Base-by-base conservation (phyloP, 352 stramenopile species). In the Thalassiosira livingstoniorum region DNA sequence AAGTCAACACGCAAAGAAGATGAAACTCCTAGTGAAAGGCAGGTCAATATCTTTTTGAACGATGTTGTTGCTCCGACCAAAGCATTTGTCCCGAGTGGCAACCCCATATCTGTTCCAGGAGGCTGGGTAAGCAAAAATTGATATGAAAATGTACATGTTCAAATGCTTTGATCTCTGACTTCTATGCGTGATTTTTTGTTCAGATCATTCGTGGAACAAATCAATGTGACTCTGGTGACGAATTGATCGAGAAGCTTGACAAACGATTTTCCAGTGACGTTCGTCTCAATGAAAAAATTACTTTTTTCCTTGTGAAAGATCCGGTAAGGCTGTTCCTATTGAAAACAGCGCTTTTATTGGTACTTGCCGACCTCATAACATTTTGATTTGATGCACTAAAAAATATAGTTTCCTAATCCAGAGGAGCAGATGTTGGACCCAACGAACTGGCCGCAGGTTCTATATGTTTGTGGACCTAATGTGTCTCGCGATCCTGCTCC, bases 161-260 rank as follows among this genome's bases (percentile, higher is more conserved):
- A 51, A 51, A 51, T 51, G 18, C 42, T 58, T n/a, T 15, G 47
- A 58, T 29, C 5, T 29, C 21, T 27, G 21, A 58, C 27, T 10
- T 29, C n/a, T 58, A 25, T 27, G 5, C n/a, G 21, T 15, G 11
- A n/a, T n/a, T 15, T 64, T 18, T 27, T 5, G 34, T 39, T 39
- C 18, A 86, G 75, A 85, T 88, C 25, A 80, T 88, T 42, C 66
- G 78, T 13, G 82, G 82, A 63, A 86, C 73, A 54, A 88, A 82
- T 55, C 29, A 78, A 67, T 87, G 73, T 39, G 72, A 87, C 42
- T 85, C 82, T 63, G 87, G 86, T 5, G 71, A 90, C 39, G 77
- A 85, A n/a, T 58, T 92, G 0, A 88, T 93, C 39, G 85, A 88
- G 1, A 85, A 87, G 42, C 91, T 94, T 63, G 90, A 94, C 58